A percentile compares a stretch with the other conserved stretches of the same genome.
phyloP scores from a whole-genome alignment of 2,329 filamentous ascomycete genomes.

The Arthrobotrys megalospora region DNA sequence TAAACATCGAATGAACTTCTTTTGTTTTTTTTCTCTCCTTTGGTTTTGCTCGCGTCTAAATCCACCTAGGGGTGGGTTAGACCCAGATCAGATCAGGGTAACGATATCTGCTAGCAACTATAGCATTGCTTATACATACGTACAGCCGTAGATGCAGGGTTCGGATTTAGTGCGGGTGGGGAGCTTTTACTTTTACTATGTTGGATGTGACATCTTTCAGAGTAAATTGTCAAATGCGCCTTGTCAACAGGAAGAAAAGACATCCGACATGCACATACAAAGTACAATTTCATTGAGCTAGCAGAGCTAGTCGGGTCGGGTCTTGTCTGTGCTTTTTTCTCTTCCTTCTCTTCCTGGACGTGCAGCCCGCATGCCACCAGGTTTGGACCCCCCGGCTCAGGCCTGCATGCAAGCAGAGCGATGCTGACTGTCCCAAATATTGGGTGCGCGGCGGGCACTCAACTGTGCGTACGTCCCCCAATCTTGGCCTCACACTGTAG shows the following conservation, averaged over 20 bases:
- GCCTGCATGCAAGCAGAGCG: slow-evolving; percentile 13
- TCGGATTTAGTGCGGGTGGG: background rate
- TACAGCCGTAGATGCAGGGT: slow-evolving; percentile 15
- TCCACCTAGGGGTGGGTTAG: background rate
- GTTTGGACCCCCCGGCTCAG: slow-evolving; percentile 1
- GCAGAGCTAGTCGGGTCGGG: background rate
- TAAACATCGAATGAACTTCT: background rate
- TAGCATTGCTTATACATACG: background rate
- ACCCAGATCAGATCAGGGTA: background rate
- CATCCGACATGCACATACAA: too few species aligned
- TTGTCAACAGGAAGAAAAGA: slow-evolving; percentile 12
- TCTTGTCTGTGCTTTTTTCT: background rate
- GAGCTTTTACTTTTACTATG: background rate
- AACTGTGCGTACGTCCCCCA: too few species aligned
- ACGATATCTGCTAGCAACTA: background rate
- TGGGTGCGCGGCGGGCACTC: background rate
- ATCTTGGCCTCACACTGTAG: too few species aligned
- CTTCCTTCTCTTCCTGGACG: background rate
- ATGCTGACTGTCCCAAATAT: background rate
- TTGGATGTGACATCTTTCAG: background rate
- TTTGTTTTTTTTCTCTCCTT: slow-evolving; percentile 6
- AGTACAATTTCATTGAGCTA: background rate
- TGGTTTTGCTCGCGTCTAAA: background rate
- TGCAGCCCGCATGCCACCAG: background rate
- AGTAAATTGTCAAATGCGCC: slow-evolving; percentile 14